Evolutionary conservation across 2,329 filamentous ascomycete genomes (phyloP), one percentile per base, ranked within the genome.

Genomic region (Sordariomycetes sp.): DNA sequence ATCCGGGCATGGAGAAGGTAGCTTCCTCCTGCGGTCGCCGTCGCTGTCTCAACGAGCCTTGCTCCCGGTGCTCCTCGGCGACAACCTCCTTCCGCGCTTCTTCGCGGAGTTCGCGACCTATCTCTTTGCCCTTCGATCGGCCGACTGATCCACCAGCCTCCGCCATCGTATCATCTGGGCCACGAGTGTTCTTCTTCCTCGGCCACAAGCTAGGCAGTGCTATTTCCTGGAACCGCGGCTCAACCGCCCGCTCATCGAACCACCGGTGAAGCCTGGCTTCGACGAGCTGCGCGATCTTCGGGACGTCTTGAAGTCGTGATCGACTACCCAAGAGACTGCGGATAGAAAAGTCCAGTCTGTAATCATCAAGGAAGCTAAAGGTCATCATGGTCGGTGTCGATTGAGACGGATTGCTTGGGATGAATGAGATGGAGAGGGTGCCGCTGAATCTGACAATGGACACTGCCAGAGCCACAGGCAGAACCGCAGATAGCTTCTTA

Each of bases 371-470:
- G 52, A 98, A 98, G 37, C 86, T 93, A 58, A 98, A 96, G 1
- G 86, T 86, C 56, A 98, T 82, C 53, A 87, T 93, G 4, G 92
- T 94, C 4, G 83, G 83, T 4, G 77, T 83, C 17, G 75, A 70
- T 45, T 79, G 73, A 10, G 72, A 70, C 1, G 75, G 70, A 46
- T 78, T 81, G 47, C 76, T 75, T 1, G 92, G 92, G 39, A 94
- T 86, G 51, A 96, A 94, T 1, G 86, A 94, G 29, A 96, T 83
- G 29, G 86, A 93, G 14, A 98, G 64, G 0, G 92, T 98, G 27
- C 92, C 92, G 31, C 87, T 95, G 58, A 98, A 98, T 11, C 92
- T 74, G 12, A 94, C 86, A 12, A 98, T 84, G 12, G 82, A 92
- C 10, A 98, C 88, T 0, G 88, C 82, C 21, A 98, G 66, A 0